These are phyloP conservation scores for Kodamaea alishanica DNA, from an alignment of 1,139 yeast species.

Conservation along the genomic window DNA sequence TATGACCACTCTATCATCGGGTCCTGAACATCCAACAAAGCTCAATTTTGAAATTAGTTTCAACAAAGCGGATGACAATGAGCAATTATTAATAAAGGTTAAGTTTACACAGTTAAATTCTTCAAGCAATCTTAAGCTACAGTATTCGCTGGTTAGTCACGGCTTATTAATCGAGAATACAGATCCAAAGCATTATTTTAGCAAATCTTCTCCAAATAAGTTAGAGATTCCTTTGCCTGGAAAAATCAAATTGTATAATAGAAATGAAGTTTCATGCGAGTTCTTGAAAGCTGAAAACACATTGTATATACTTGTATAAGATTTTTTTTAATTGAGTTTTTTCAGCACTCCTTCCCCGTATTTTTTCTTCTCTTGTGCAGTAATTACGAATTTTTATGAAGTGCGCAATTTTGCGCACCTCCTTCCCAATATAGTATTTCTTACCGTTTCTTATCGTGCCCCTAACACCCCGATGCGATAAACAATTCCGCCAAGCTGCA, in stretches of 20 bases:
- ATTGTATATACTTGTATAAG: conserved; percentile 5
- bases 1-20: background rate
- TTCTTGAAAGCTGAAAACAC: conserved; percentile 7
- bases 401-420: too few species aligned
- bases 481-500: too few species aligned
- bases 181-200: conserved; percentile 9
- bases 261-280: conserved; percentile 4
- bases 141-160: conserved; percentile 2
- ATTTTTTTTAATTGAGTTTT: too few species aligned
- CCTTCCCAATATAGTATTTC: too few species aligned
- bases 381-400: too few species aligned
- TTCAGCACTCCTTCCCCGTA: too few species aligned
- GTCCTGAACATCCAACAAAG: background rate
- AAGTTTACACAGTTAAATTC: conserved; percentile 6
- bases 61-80: conserved; percentile 1
- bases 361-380: too few species aligned
- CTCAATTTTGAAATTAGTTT: conserved; percentile 7
- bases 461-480: too few species aligned
- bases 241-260: background rate
- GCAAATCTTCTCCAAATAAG: conserved; percentile 1
- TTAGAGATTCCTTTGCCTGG: conserved; percentile 17
- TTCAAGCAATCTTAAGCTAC: conserved; percentile 2
- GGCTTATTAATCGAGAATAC: conserved; percentile 1
- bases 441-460: too few species aligned
- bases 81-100: conserved; percentile 3